phyloP scores from a whole-genome alignment of 306 rosid genomes.

The Spatholobus suberectus region DNA sequence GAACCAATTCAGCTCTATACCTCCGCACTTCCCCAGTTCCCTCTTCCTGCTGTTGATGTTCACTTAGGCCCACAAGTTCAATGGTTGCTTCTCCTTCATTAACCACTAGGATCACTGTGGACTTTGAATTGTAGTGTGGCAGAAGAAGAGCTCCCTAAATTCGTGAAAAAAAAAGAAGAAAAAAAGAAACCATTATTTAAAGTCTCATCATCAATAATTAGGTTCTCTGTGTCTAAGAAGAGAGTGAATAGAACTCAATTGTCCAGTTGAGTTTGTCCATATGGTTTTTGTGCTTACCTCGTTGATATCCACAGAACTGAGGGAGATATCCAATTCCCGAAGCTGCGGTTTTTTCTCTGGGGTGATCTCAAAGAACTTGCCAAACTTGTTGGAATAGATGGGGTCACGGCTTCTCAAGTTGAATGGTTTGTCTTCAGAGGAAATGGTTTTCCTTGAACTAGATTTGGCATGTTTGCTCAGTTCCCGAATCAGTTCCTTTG shows the following conservation, averaged over 20 bases:
- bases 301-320: neutral
- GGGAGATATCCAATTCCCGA: neutral
- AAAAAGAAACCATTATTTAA: neutral
- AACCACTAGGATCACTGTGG: neutral
- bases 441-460: neutral
- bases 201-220: neutral
- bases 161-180: neutral
- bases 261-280: neutral
- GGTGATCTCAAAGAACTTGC: conserved; percentile 37
- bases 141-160: conserved; percentile 38
- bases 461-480: conserved; percentile 24
- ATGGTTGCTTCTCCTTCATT: conserved; percentile 29
- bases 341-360: conserved; percentile 23
- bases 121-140: conserved; percentile 45
- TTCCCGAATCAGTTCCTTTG: conserved; percentile 35
- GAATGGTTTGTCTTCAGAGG: conserved; percentile 35
- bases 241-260: neutral
- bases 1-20: conserved; percentile 20
- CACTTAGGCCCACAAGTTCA: conserved; percentile 26
- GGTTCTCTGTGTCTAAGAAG: neutral
- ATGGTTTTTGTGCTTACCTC: conserved; percentile 25
- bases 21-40: conserved; percentile 11
- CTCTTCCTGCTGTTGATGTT: neutral
- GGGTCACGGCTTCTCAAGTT: conserved; percentile 32
- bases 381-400: conserved; percentile 40